These are phyloP conservation scores for Mortierella sp. DNA, from an alignment of 371 early-diverging fungal genomes.

Conservation along the genomic window DNA sequence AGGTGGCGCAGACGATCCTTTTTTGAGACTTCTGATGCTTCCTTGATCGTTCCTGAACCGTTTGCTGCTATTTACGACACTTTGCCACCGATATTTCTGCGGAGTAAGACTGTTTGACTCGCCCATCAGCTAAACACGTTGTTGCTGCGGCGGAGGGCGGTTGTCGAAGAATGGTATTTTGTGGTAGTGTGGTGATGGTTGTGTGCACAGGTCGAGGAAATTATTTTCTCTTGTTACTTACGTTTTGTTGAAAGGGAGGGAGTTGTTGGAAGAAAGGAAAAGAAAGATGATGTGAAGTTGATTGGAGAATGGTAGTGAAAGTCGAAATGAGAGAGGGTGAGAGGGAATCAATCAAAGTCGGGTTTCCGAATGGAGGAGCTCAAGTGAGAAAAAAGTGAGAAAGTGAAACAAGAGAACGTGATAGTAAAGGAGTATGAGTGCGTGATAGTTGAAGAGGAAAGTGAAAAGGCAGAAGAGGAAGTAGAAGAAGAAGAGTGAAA, in stretches of 20 bases:
- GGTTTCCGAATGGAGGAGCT: constrained; percentile 3
- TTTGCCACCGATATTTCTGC: neutral
- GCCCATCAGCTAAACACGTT: neutral
- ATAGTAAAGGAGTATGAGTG: neutral
- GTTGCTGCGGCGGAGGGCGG: neutral
- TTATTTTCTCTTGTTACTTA: neutral
- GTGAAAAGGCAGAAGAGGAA: neutral
- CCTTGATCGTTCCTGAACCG: neutral
- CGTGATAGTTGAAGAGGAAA: neutral
- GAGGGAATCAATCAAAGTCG: neutral
- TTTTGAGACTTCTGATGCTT: neutral
- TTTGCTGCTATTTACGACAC: neutral
- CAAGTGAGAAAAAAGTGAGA: neutral
- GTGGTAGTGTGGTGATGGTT: neutral
- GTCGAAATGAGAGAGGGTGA: neutral
- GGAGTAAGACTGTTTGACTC: constrained; percentile 3
- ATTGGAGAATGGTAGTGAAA: neutral
- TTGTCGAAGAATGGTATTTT: neutral
- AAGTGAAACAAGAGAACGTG: constrained; percentile 6
- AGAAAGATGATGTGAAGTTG: neutral
- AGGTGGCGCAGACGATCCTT: too few relatives aligned
- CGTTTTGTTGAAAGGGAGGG: neutral
- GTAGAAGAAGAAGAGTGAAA: neutral
- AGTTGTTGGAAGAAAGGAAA: neutral
- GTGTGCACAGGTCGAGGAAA: neutral